These are phyloP conservation scores for Fusarium denticulatum DNA, from an alignment of 2,329 filamentous ascomycete genomes.

Conservation along the genomic window DNA sequence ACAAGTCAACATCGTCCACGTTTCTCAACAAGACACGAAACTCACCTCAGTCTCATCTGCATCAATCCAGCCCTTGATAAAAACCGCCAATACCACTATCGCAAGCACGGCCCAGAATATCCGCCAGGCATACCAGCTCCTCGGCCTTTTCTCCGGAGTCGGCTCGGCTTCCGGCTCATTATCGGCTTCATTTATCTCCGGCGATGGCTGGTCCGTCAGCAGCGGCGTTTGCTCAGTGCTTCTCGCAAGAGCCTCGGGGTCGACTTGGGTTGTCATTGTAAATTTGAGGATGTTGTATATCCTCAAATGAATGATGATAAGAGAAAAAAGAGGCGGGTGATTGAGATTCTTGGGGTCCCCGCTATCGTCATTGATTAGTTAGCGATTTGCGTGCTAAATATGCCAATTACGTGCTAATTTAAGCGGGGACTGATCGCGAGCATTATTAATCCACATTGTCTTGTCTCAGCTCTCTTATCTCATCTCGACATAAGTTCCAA, in stretches of 20 bases:
- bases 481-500: background rate
- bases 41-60: constrained; percentile 26
- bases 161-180: background rate
- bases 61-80: constrained; percentile 20
- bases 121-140: constrained; percentile 20
- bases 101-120: constrained; percentile 10
- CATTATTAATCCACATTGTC: constrained; percentile 23
- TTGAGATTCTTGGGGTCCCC: background rate
- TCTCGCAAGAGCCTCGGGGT: background rate
- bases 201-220: background rate
- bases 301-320: background rate
- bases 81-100: background rate
- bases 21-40: rapidly evolving
- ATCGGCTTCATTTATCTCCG: background rate
- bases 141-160: background rate
- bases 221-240: constrained; percentile 17
- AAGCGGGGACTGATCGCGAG: background rate
- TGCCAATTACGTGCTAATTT: background rate
- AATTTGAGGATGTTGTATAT: too few species aligned
- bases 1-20: rapidly evolving
- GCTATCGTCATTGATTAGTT: constrained; percentile 12
- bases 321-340: background rate
- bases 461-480: background rate
- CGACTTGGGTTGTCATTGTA: background rate
- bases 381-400: background rate